A percentile compares a stretch with the other conserved stretches of the same genome.
Conservation (phyloP, 805 yeast species). For the Cephaloascus albidus region DNA sequence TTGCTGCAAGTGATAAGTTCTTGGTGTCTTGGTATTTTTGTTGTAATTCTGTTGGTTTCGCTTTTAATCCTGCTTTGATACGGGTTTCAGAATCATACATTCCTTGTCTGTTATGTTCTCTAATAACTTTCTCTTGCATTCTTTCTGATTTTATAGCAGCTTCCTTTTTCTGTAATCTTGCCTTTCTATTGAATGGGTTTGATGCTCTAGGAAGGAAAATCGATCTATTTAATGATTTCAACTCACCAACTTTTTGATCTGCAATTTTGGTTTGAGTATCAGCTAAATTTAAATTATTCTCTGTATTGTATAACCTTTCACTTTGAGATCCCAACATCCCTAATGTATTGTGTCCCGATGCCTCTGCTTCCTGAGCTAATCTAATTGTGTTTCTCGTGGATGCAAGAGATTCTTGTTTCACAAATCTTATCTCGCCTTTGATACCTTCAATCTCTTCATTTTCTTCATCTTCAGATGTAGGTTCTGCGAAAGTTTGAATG, state of each 20-base stretch:
- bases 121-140: slow-evolving; percentile 49
- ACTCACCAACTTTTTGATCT: slow-evolving; percentile 71
- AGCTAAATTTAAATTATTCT: slow-evolving; percentile 66
- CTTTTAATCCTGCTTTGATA: slow-evolving; percentile 49
- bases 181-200: slow-evolving; percentile 83
- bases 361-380: slow-evolving; percentile 39
- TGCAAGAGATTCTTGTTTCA: slow-evolving; percentile 80
- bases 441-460: slow-evolving; percentile 87
- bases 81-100: slow-evolving; percentile 62
- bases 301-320: slow-evolving; percentile 74
- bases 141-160: slow-evolving; percentile 53
- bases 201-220: slow-evolving; percentile 71
- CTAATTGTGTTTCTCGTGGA: slow-evolving; percentile 61
- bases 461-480: slow-evolving; percentile 41
- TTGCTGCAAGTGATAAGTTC: slow-evolving; percentile 47
- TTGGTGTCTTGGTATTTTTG: slow-evolving; percentile 44
- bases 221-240: slow-evolving; percentile 71
- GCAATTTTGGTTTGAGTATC: slow-evolving; percentile 77
- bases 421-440: slow-evolving; percentile 72
- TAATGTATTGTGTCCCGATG: slow-evolving; percentile 54
- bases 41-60: slow-evolving; percentile 22
- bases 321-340: slow-evolving; percentile 94
- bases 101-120: slow-evolving; percentile 50
- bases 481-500: slow-evolving; percentile 23
- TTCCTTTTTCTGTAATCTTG: slow-evolving; percentile 68